A percentile compares a stretch with the other conserved stretches of the same genome.
phyloP scores from a whole-genome alignment of 2,329 filamentous ascomycete genomes.

The Colletotrichum sp. region DNA sequence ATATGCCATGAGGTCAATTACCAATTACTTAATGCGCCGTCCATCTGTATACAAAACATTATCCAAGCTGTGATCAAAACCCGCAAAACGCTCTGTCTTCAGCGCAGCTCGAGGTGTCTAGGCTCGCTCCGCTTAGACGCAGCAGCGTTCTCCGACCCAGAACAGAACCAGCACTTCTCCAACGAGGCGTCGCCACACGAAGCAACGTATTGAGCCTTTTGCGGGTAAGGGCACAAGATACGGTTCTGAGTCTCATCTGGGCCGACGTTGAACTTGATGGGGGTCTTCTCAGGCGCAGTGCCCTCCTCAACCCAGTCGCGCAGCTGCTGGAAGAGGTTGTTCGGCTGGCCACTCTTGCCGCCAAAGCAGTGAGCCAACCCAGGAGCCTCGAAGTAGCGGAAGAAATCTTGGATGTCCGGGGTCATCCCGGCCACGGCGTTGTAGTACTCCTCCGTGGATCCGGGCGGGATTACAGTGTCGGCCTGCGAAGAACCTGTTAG shows the following conservation, averaged over 20 bases:
- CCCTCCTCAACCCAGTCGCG: constrained; percentile 35
- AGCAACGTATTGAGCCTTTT: constrained; percentile 28
- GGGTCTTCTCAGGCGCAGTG: constrained; percentile 23
- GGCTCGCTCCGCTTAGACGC: background rate
- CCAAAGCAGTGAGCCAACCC: constrained; percentile 35
- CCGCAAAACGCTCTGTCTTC: no score
- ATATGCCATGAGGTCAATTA: background rate
- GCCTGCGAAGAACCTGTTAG: constrained; percentile 28
- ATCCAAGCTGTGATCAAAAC: background rate
- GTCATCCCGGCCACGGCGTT: constrained; percentile 22
- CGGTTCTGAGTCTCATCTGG: constrained; percentile 28
- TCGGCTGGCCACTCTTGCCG: constrained; percentile 28
- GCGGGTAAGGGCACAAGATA: constrained; percentile 41
- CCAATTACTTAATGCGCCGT: background rate
- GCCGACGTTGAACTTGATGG: constrained; percentile 2
- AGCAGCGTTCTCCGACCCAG: background rate
- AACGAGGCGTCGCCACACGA: background rate
- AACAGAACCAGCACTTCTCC: background rate
- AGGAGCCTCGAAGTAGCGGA: constrained; percentile 33
- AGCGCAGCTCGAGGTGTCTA: background rate
- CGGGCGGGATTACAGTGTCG: constrained; percentile 22
- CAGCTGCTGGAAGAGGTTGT: constrained; percentile 27
- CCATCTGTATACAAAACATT: background rate
- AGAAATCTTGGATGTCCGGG: constrained; percentile 30
- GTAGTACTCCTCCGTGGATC: constrained; percentile 30